Evolutionary conservation across 352 stramenopile species (phyloP).

Genomic region (Globisporangium camurandrum): DNA sequence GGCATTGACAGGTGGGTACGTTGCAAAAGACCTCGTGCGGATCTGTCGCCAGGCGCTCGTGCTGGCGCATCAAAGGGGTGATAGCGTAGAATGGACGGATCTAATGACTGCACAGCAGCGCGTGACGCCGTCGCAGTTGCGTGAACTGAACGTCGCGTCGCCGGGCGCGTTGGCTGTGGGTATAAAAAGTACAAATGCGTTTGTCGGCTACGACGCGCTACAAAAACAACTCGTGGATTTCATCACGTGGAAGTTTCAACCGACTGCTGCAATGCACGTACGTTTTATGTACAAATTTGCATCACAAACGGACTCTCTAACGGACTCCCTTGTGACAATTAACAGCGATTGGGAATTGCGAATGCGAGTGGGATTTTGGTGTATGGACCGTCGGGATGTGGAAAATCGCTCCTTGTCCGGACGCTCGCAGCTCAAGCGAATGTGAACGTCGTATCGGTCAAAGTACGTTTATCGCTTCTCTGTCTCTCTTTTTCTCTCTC

Average conservation of each 20-base stretch:
- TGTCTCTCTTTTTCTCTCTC: too few relatives aligned
- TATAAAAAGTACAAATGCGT: conserved; percentile 15
- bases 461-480: conserved; percentile 41
- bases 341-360: conserved; percentile 50
- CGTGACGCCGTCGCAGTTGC: conserved; percentile 67
- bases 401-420: conserved; percentile 77
- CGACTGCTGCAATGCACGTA: conserved; percentile 55
- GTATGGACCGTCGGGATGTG: conserved; percentile 71
- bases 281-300: conserved; percentile 5
- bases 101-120: conserved; percentile 43
- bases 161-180: conserved; percentile 18
- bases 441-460: conserved; percentile 78
- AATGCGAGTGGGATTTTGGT: conserved; percentile 71
- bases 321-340: background rate
- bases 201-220: conserved; percentile 58
- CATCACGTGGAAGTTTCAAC: conserved; percentile 58
- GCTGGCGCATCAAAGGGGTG: conserved; percentile 17
- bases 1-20: conserved; percentile 57
- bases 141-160: conserved; percentile 62
- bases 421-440: conserved; percentile 45
- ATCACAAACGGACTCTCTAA: background rate
- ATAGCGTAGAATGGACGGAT: conserved; percentile 27
- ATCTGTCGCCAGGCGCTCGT: conserved; percentile 60
- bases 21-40: conserved; percentile 66
- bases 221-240: conserved; percentile 61